Conservation (phyloP, 257 asterid species). For the Rubia yunnanensis region DNA sequence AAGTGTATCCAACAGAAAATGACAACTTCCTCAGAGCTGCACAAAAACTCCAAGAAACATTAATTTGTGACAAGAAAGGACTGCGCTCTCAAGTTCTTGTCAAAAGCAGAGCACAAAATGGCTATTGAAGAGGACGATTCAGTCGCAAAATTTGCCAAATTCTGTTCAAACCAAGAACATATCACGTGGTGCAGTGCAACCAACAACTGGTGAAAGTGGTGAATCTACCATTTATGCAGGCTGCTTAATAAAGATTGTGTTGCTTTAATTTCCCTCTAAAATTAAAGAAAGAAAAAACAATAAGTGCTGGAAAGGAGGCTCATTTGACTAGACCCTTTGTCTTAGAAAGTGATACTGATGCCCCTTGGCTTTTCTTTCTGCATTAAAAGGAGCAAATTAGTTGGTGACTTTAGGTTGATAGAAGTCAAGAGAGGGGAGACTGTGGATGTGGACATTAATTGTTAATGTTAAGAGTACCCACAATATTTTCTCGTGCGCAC, state of each 20-base stretch:
- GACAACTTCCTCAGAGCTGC: constrained; percentile 32
- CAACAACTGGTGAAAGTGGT: too few species aligned
- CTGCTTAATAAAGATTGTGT: not conserved
- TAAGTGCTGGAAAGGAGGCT: constrained; percentile 16
- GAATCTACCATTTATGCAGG: constrained; percentile 1
- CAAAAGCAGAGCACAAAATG: constrained; percentile 7
- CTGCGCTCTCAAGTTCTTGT: constrained; percentile 12
- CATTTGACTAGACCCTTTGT: constrained; percentile 33
- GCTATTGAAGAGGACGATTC: constrained; percentile 25
- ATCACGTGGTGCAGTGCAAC: constrained; percentile 3
- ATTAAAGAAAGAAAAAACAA: not conserved
- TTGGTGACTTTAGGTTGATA: constrained; percentile 30
- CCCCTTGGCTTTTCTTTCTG: constrained; percentile 35
- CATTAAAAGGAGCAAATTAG: constrained; percentile 57
- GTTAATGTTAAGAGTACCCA: constrained; percentile 10
- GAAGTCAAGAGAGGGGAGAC: constrained; percentile 17
- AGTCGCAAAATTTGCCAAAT: constrained; percentile 18
- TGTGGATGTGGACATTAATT: constrained; percentile 22
- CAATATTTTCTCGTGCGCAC: constrained; percentile 13
- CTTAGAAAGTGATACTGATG: constrained; percentile 21
- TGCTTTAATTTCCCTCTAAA: not conserved
- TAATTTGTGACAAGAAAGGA: constrained; percentile 24
- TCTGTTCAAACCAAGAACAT: not conserved
- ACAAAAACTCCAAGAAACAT: constrained; percentile 42
- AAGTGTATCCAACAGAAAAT: constrained; percentile 34